Conservation (phyloP, 495 filamentous ascomycete genomes). For the Immersiella caudata region DNA sequence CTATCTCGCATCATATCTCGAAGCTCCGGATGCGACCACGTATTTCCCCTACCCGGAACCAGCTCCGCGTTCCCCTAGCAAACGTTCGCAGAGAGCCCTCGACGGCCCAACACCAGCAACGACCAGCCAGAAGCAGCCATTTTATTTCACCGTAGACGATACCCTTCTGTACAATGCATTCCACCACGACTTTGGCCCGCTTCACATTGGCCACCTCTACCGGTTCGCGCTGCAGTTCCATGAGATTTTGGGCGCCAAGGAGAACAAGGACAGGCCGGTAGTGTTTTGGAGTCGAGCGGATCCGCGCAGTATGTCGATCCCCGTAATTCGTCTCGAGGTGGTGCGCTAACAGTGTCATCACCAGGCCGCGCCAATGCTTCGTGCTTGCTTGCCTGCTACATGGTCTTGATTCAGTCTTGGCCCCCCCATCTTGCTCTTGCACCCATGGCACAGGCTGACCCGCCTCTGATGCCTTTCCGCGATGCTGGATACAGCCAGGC, state of each 20-base stretch:
- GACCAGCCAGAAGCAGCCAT: slow-evolving; percentile 58
- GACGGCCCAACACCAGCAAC: slow-evolving; percentile 53
- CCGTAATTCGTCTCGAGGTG: background rate
- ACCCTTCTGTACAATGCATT: slow-evolving; percentile 95
- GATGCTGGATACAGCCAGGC: slow-evolving; percentile 99
- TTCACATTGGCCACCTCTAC: slow-evolving; percentile 97
- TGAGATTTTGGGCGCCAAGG: slow-evolving; percentile 85
- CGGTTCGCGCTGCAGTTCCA: slow-evolving; percentile 93
- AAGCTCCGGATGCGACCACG: slow-evolving; percentile 75
- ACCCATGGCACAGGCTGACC: slow-evolving; percentile 92
- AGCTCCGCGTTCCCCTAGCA: slow-evolving; percentile 63
- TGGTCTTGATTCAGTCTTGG: slow-evolving; percentile 98
- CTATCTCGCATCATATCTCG: slow-evolving; percentile 90
- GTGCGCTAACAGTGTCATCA: slow-evolving; percentile 27
- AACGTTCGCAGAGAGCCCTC: slow-evolving; percentile 70
- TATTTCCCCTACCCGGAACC: slow-evolving; percentile 80
- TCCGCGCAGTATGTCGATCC: slow-evolving; percentile 68
- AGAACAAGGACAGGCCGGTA: slow-evolving; percentile 76
- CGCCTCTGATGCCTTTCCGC: slow-evolving; percentile 96
- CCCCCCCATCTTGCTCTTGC: slow-evolving; percentile 97
- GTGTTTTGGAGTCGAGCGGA: slow-evolving; percentile 95
- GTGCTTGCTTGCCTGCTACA: slow-evolving; percentile 93
- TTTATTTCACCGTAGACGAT: slow-evolving; percentile 96
- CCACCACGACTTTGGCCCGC: slow-evolving; percentile 95
- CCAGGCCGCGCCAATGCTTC: slow-evolving; percentile 89